Percentiles rank a stretch among this genome's conserved stretches.
Evolutionary conservation across 1,139 yeast species (phyloP).

Genomic region (Trichomonascaceae sp.): DNA sequence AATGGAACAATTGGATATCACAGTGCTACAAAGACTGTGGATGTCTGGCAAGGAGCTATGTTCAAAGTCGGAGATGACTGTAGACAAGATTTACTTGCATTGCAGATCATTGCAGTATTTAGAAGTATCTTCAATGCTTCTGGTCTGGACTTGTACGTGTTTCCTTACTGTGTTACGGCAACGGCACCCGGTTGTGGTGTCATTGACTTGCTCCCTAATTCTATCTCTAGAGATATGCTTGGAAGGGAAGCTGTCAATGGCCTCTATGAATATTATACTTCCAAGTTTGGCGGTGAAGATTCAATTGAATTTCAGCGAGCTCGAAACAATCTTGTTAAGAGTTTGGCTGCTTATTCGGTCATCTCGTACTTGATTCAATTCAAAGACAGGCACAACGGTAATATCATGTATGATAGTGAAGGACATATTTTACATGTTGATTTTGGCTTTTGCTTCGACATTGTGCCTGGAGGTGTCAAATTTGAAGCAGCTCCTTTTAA

Average conservation of each 20-base stretch:
- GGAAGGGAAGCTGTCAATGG: slow-evolving; percentile 99
- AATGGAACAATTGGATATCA: background rate
- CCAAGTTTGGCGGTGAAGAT: slow-evolving; percentile 91
- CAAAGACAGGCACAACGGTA: slow-evolving; percentile 98
- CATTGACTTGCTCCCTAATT: slow-evolving; percentile 92
- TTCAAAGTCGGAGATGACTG: slow-evolving; percentile 99
- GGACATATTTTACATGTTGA: slow-evolving; percentile 96
- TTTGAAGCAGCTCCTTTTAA: slow-evolving; percentile 98
- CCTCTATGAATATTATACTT: slow-evolving; percentile 80
- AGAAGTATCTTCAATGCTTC: slow-evolving; percentile 83
- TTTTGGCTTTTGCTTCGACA: slow-evolving; percentile 97
- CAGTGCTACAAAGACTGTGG: slow-evolving; percentile 19
- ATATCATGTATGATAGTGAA: slow-evolving; percentile 93
- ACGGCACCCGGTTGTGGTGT: slow-evolving; percentile 99
- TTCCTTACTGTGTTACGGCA: slow-evolving; percentile 93
- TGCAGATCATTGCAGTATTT: slow-evolving; percentile 87
- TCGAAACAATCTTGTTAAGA: slow-evolving; percentile 84
- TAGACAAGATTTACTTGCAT: slow-evolving; percentile 92
- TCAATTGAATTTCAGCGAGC: slow-evolving; percentile 88
- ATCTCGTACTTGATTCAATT: slow-evolving; percentile 88
- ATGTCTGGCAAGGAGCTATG: slow-evolving; percentile 84
- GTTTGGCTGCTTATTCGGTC: slow-evolving; percentile 93
- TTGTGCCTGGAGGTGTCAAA: slow-evolving; percentile 97
- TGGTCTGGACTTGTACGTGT: slow-evolving; percentile 86
- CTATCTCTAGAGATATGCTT: slow-evolving; percentile 94